Evolutionary conservation across 306 rosid species (phyloP).

Genomic region (Ammopiptanthus mongolicus): DNA sequence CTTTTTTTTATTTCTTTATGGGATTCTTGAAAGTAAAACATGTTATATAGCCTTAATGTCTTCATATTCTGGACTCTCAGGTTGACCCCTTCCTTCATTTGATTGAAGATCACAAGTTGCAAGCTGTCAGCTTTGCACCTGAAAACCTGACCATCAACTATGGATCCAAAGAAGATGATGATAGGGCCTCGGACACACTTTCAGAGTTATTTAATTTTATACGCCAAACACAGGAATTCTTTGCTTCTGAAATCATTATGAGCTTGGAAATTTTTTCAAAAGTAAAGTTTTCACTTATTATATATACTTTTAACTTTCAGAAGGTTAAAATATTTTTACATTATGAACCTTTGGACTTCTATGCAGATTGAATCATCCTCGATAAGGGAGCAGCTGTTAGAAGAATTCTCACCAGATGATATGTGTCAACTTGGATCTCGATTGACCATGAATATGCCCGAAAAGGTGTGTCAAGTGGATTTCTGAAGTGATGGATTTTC

Average conservation of each 20-base stretch:
- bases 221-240: conserved; percentile 49
- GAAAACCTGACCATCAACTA: conserved; percentile 32
- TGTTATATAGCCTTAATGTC: not conserved
- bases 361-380: conserved; percentile 56
- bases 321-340: not conserved
- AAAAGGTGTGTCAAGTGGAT: conserved; percentile 36
- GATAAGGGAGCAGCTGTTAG: conserved; percentile 54
- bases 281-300: conserved; percentile 34
- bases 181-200: conserved; percentile 48
- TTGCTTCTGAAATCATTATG: conserved; percentile 58
- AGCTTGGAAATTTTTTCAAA: conserved; percentile 56
- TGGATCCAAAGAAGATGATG: conserved; percentile 81
- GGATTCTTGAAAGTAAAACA: not conserved
- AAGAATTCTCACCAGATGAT: conserved; percentile 62
- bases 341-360: conserved; percentile 8
- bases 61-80: conserved; percentile 36
- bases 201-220: conserved; percentile 35
- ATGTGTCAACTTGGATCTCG: conserved; percentile 59
- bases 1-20: not conserved
- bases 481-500: conserved; percentile 14
- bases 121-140: conserved; percentile 40
- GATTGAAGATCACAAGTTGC: conserved; percentile 67
- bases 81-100: conserved; percentile 76
- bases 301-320: not conserved
- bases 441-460: conserved; percentile 34